Evolutionary conservation across 116 monocot genomes (phyloP), one percentile per base, ranked within the genome.

Genomic region (Posidonia oceanica): DNA sequence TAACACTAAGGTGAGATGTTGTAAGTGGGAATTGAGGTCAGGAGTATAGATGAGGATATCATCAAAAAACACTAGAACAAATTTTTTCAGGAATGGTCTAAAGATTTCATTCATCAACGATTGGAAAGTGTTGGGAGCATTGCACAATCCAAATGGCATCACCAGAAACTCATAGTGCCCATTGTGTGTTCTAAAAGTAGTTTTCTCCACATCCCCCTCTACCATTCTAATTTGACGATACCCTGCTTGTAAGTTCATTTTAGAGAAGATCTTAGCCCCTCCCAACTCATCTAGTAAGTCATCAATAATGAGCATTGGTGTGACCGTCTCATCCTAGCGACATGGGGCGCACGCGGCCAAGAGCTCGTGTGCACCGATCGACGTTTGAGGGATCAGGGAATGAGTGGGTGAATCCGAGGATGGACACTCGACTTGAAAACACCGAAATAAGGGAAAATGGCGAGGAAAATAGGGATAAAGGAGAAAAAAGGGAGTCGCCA

Each of bases 1-100:
- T 22, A 56, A 61, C 11, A 72, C 41, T 13, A 23, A 4, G 4
- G n/a, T 2, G 17, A 72, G 48, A n/a, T 72, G 72, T 18, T 40
- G 8, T 0, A 61, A 18, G 51, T 72, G 51, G 0, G n/a, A 20
- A 3, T 21, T 17, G 2, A 3, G 17, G 11, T 6, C 22, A 11
- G 14, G 2, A 54, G 38, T 64, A 22, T 52, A 73, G 29, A 29
- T 41, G 3, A 73, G 17, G 15, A 73, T 73, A 37, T 73, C 73
- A 37, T 73, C 65, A 64, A 73, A 73, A 10, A 64, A 73, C 12
- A 73, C 63, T 3, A 73, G 3, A 4, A 73, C 53, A 65, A 73
- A 73, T 18, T 36, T 64, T 4, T 36, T 10, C 0, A 64, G 16
- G 22, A 37, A 64, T 4, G 62, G 64, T 3, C 1, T 1, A 4